Evolutionary conservation across 352 stramenopile genomes (phyloP).

Genomic region (Phytopythium helicoides): DNA sequence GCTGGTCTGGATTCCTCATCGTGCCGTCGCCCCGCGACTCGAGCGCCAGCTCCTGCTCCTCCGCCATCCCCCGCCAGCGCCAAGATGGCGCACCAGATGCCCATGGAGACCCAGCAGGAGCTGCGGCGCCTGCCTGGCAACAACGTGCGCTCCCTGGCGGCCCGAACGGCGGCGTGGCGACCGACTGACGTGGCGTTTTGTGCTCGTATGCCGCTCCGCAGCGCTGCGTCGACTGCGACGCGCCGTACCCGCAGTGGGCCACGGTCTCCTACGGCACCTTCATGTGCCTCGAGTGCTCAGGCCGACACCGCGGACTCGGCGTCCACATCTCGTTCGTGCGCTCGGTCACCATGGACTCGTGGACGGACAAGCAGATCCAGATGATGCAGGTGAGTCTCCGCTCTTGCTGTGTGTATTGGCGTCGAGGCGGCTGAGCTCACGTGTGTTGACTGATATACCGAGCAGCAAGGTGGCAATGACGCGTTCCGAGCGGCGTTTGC

Average conservation of each 20-base stretch:
- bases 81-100: slow-evolving; percentile 76
- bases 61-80: slow-evolving; percentile 11
- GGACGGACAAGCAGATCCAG: slow-evolving; percentile 85
- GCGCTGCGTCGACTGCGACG: slow-evolving; percentile 94
- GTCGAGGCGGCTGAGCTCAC: no score
- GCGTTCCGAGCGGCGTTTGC: slow-evolving; percentile 63
- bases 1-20: slow-evolving; percentile 15
- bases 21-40: slow-evolving; percentile 1
- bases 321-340: slow-evolving; percentile 93
- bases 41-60: slow-evolving; percentile 7
- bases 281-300: slow-evolving; percentile 95
- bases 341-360: slow-evolving; percentile 86
- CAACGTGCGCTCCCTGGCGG: slow-evolving; percentile 47
- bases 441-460: no score
- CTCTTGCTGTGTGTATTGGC: no score
- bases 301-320: slow-evolving; percentile 88
- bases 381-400: slow-evolving; percentile 61
- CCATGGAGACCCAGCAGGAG: slow-evolving; percentile 83
- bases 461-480: slow-evolving; percentile 68
- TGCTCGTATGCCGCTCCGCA: slow-evolving; percentile 15
- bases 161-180: neutral
- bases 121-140: slow-evolving; percentile 79
- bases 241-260: slow-evolving; percentile 93
- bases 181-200: slow-evolving; percentile 2
- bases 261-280: slow-evolving; percentile 95